Evolutionary conservation across 1,139 yeast genomes (phyloP).

Genomic region (Kurtzmaniella quercitrusa): DNA sequence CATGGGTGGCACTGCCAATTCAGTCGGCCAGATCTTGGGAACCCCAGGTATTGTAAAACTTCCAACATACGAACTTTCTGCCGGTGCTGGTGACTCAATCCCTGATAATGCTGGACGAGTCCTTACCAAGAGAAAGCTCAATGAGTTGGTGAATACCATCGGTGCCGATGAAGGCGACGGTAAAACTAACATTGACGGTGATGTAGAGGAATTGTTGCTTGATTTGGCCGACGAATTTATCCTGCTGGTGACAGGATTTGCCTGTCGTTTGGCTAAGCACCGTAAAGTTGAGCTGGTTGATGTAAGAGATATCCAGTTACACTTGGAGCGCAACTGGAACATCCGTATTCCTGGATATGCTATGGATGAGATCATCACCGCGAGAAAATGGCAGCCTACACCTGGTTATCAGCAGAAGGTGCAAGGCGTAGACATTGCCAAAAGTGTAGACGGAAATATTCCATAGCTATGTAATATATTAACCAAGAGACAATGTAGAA

Average conservation of each 20-base stretch:
- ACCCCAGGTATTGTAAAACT: conserved; percentile 75
- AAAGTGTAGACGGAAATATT: conserved; percentile 23
- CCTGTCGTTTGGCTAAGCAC: conserved; percentile 92
- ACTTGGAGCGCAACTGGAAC: conserved; percentile 93
- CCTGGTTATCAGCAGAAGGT: conserved; percentile 66
- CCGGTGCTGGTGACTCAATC: conserved; percentile 27
- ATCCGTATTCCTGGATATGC: conserved; percentile 91
- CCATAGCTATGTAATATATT: conserved; percentile 7
- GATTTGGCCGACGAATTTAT: conserved; percentile 97
- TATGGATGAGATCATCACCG: conserved; percentile 83
- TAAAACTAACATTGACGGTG: conserved; percentile 89
- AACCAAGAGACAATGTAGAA: neutral
- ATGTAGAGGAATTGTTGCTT: conserved; percentile 84
- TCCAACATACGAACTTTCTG: conserved; percentile 70
- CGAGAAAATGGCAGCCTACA: conserved; percentile 78
- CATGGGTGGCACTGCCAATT: conserved; percentile 79
- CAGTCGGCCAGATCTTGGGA: conserved; percentile 53
- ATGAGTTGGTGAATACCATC: conserved; percentile 79
- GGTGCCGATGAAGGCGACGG: conserved; percentile 86
- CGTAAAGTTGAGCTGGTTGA: conserved; percentile 87
- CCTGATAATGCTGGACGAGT: conserved; percentile 69
- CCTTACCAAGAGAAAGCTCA: conserved; percentile 79
- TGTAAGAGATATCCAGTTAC: conserved; percentile 85
- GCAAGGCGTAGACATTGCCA: conserved; percentile 52
- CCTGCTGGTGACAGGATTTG: conserved; percentile 83